Conservation (phyloP, 441 rosid species). For the Bocquillonia castaneifolia region DNA sequence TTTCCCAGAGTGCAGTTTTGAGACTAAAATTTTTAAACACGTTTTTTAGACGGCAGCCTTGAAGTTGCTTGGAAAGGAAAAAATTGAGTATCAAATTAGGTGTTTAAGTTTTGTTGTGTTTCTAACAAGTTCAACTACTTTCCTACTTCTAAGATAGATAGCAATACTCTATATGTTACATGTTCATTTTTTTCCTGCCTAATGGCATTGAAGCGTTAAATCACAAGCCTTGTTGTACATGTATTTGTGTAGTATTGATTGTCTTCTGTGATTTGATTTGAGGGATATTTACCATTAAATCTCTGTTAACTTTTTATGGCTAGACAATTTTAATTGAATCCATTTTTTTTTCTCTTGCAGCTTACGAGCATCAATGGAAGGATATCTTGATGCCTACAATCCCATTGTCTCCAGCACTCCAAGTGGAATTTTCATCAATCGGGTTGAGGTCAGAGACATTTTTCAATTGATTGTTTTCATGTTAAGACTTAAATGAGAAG, state of each 20-base stretch:
- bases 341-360: conserved; percentile 43
- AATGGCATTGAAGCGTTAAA: neutral
- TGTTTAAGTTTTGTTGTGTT: neutral
- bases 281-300: neutral
- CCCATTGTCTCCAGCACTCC: conserved; percentile 66
- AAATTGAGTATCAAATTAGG: neutral
- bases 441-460: conserved; percentile 58
- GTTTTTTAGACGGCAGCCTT: neutral
- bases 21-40: neutral
- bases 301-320: no score
- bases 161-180: neutral
- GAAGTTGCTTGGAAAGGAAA: neutral
- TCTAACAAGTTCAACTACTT: neutral
- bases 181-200: neutral
- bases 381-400: conserved; percentile 87
- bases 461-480: conserved; percentile 17
- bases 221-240: neutral
- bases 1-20: neutral
- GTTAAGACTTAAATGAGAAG: neutral
- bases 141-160: neutral
- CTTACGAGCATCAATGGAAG: conserved; percentile 93
- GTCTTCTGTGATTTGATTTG: neutral
- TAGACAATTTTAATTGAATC: no score
- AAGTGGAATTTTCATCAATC: conserved; percentile 79
- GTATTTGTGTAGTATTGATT: neutral